A percentile compares a stretch with the other conserved stretches of the same genome.
Conservation (phyloP, 1,284 basidiomycete genomes). For the Leccinum pseudoinsigne region DNA sequence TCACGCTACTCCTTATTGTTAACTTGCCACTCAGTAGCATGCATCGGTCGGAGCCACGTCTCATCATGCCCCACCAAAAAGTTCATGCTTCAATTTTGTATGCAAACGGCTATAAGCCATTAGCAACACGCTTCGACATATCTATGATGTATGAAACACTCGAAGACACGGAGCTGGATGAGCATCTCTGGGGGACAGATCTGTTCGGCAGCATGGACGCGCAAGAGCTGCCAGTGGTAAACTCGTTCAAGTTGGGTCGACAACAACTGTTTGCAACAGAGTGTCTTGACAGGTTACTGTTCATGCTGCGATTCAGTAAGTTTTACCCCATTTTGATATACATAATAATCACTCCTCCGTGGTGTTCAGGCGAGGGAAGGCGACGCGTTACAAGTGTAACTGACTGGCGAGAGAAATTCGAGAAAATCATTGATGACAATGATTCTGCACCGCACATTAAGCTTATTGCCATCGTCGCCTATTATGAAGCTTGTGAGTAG, state of each 20-base stretch:
- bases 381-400: conserved; percentile 16
- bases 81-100: not conserved
- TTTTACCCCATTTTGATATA: not conserved
- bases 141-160: not conserved
- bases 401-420: conserved; percentile 12
- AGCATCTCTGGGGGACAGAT: not conserved
- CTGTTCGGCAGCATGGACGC: not conserved
- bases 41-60: not conserved
- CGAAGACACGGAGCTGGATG: not conserved
- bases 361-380: conserved; percentile 25
- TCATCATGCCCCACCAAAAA: not conserved
- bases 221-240: not conserved
- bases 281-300: not conserved
- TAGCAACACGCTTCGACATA: not conserved
- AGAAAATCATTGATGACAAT: conserved; percentile 11
- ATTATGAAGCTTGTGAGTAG: conserved; percentile 21
- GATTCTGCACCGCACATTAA: conserved; percentile 15
- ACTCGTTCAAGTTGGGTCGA: not conserved
- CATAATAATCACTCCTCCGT: not conserved
- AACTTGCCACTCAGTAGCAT: not conserved
- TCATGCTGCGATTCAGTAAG: conserved; percentile 21
- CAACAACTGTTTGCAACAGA: not conserved
- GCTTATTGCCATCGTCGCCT: conserved; percentile 27
- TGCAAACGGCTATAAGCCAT: not conserved
- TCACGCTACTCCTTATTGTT: not conserved